Percentiles rank a stretch among this genome's conserved stretches.
Evolutionary conservation across 1,284 basidiomycete species (phyloP).

Genomic region (Lignosus rhinocerotis): DNA sequence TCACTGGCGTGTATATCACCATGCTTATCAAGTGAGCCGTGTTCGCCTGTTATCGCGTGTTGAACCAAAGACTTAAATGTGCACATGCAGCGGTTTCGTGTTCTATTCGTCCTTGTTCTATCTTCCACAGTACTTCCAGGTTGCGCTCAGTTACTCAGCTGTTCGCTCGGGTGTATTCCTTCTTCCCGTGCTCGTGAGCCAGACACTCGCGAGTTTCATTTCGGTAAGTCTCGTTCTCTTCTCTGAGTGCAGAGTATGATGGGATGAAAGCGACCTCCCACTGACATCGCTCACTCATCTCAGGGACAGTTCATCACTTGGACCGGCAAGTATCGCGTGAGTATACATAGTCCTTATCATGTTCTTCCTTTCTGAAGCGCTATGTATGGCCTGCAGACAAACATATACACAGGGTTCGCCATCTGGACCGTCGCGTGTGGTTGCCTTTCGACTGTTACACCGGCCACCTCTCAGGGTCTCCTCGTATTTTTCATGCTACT

Average conservation of each 20-base stretch:
- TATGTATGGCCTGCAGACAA: constrained; percentile 38
- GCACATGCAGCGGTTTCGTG: constrained; percentile 47
- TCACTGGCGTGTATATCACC: constrained; percentile 65
- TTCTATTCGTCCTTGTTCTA: constrained; percentile 65
- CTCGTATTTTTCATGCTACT: constrained; percentile 72
- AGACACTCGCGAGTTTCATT: constrained; percentile 56
- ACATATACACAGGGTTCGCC: constrained; percentile 65
- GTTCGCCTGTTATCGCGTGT: not conserved
- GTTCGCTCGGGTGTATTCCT: constrained; percentile 64
- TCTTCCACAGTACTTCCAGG: constrained; percentile 77
- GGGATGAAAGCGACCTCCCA: not conserved
- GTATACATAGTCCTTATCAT: constrained; percentile 4
- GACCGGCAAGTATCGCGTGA: constrained; percentile 66
- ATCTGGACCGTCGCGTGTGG: constrained; percentile 75
- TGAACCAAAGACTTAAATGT: not conserved
- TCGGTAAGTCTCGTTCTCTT: constrained; percentile 41
- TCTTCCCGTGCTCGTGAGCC: constrained; percentile 64
- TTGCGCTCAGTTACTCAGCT: constrained; percentile 63
- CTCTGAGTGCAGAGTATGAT: too few species aligned
- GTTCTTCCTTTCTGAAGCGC: not conserved
- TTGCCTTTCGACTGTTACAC: constrained; percentile 60
- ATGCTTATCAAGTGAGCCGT: constrained; percentile 66
- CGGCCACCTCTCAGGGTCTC: constrained; percentile 47
- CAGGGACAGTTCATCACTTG: constrained; percentile 63
- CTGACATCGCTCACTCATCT: constrained; percentile 2